Evolutionary conservation across 345 rosid species (phyloP), one percentile per base, ranked within the genome.

Genomic region (Lepidium sativum): DNA sequence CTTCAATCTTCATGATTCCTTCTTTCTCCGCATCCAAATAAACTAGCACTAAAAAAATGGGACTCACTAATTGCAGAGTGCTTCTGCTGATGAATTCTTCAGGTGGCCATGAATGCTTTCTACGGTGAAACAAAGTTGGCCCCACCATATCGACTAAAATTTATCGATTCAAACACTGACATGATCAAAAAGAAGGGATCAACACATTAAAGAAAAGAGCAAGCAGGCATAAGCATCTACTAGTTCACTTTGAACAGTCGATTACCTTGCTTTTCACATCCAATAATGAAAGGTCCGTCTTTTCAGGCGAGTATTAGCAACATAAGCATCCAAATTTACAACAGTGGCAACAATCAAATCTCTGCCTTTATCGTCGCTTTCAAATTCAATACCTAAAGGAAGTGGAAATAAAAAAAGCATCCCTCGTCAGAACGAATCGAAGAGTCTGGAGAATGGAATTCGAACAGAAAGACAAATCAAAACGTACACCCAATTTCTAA

Each of bases 91-190:
- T 77, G 65, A 87, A 92, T 47, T 92, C 97, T 55, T 87, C 97
- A 16, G 97, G 79, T 2, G 98, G 98, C 98, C 98, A 89, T 29
- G 98, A 89, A 74, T 84, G 81, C 79, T 80, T 92, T 54, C 87
- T 87, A 57, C 79, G 69, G 72, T 89, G 92, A 80, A 92, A 92
- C 79, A 92, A 71, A 78, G 74, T 86, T 64, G 82, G 80, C 17
- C 79, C 78, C 55, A 92, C 94, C 98, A 92, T 92, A 33, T 75
- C 73, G n/a, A n/a, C n/a, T n/a, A n/a, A n/a, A n/a, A n/a, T n/a
- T n/a, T n/a, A n/a, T n/a, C n/a, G n/a, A n/a, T n/a, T n/a, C n/a
- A n/a, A n/a, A n/a, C n/a, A n/a, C n/a, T n/a, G n/a, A n/a, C n/a
- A n/a, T n/a, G n/a, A n/a, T n/a, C n/a, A n/a, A n/a, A n/a, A n/a